These are phyloP conservation scores for Hydnomerulius pinastri DNA, from an alignment of 768 basidiomycete genomes.

Conservation along the genomic window DNA sequence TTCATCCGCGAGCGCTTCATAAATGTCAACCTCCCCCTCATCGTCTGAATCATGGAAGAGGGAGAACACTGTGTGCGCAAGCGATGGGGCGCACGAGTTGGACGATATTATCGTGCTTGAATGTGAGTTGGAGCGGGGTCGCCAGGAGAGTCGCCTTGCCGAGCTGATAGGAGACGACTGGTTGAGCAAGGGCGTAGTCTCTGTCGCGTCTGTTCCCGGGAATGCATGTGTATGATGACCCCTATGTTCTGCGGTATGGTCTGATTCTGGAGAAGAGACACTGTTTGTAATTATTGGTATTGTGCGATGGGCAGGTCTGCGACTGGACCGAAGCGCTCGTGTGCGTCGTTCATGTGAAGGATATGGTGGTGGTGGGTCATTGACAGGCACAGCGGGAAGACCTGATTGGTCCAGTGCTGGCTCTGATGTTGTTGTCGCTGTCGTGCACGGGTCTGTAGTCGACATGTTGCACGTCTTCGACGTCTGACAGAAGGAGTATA, in stretches of 20 bases:
- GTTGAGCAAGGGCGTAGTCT: constrained; percentile 51
- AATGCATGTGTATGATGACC: constrained; percentile 26
- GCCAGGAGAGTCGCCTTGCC: constrained; percentile 23
- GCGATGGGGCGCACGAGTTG: constrained; percentile 57
- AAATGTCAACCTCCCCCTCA: constrained; percentile 41
- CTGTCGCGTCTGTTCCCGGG: constrained; percentile 34
- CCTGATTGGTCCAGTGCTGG: constrained; percentile 7
- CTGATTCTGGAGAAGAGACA: constrained; percentile 37
- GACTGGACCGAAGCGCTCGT: constrained; percentile 32
- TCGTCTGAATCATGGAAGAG: constrained; percentile 60
- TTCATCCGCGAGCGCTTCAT: constrained; percentile 21
- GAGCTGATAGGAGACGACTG: constrained; percentile 24
- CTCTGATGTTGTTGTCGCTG: neutral
- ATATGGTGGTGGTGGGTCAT: constrained; percentile 76
- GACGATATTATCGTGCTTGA: constrained; percentile 51
- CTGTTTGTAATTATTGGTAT: constrained; percentile 29
- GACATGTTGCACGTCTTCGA: constrained; percentile 11
- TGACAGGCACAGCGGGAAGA: constrained; percentile 10
- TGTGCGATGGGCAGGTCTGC: constrained; percentile 32
- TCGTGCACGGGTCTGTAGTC: neutral
- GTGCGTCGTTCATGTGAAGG: constrained; percentile 50
- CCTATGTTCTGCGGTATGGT: constrained; percentile 36
- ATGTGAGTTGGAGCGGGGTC: constrained; percentile 60
- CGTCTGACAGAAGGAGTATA: no score
- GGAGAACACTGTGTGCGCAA: constrained; percentile 69